Conservation (phyloP, 495 filamentous ascomycete species). For the Trichoderma orchidacearum region DNA sequence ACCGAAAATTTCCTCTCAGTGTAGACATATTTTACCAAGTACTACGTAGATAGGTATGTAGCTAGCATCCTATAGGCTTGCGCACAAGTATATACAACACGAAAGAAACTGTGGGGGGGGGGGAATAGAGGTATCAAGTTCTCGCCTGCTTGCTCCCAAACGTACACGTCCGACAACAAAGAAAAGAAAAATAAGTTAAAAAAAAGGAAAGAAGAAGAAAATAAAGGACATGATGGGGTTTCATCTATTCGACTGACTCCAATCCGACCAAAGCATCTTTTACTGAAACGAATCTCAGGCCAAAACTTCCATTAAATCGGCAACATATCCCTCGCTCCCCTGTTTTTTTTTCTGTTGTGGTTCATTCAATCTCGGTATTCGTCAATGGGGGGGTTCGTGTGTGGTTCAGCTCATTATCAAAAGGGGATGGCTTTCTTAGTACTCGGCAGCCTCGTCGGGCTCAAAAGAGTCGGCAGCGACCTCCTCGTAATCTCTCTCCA, state of each 20-base stretch:
- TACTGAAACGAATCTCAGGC: background rate
- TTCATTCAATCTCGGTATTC: background rate
- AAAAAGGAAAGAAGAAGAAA: background rate
- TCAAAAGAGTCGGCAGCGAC: slow-evolving; percentile 63
- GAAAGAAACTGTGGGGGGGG: background rate
- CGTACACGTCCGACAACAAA: background rate
- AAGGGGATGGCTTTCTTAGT: slow-evolving; percentile 31
- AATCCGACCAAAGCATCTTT: background rate
- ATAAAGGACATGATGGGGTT: background rate
- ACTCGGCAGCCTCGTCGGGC: slow-evolving; percentile 54
- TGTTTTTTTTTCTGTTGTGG: background rate
- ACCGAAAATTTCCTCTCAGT: background rate
- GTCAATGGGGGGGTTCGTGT: too few species aligned
- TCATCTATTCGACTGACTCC: background rate
- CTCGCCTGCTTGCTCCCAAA: background rate
- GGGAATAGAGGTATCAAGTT: background rate
- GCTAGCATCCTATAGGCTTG: background rate
- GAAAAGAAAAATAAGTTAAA: background rate
- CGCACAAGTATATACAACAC: background rate
- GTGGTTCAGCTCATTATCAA: too few species aligned
- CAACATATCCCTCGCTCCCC: background rate
- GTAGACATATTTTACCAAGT: background rate
- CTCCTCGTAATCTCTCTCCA: slow-evolving; percentile 90
- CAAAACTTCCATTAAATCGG: background rate
- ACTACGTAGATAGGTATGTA: background rate